phyloP scores from a whole-genome alignment of 805 yeast genomes.

The Kregervanrija fluxuum region DNA sequence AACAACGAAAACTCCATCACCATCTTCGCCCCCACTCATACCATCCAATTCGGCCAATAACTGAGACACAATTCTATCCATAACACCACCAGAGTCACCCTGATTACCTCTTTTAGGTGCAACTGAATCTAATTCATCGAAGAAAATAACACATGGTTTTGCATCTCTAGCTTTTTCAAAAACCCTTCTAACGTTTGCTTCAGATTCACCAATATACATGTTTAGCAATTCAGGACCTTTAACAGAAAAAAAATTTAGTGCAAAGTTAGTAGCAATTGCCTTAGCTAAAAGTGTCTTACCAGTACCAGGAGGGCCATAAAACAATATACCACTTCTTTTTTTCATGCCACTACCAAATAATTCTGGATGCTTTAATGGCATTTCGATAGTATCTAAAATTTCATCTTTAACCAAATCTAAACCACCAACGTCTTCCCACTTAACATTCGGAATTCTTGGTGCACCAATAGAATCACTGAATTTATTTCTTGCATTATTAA shows the following conservation, averaged over 20 bases:
- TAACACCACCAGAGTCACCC: conserved; percentile 98
- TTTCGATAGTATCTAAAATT: conserved; percentile 89
- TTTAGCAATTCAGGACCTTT: conserved; percentile 95
- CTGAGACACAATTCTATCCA: conserved; percentile 97
- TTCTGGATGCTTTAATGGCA: conserved; percentile 92
- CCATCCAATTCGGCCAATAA: conserved; percentile 93
- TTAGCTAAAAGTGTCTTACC: conserved; percentile 95
- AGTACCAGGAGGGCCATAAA: conserved; percentile 98
- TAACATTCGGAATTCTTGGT: conserved; percentile 89
- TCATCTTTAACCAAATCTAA: conserved; percentile 85
- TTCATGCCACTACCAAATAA: conserved; percentile 83
- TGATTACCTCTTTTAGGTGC: conserved; percentile 98
- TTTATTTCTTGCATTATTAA: conserved; percentile 75
- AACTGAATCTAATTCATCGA: conserved; percentile 95
- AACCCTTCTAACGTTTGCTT: conserved; percentile 91
- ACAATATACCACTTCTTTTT: conserved; percentile 87
- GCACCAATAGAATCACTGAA: conserved; percentile 95
- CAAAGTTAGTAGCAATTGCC: conserved; percentile 94
- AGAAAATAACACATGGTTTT: conserved; percentile 93
- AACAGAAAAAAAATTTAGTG: conserved; percentile 89
- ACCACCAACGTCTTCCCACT: conserved; percentile 98
- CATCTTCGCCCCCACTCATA: conserved; percentile 74
- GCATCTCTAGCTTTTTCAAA: conserved; percentile 95
- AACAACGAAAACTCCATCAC: conserved; percentile 91
- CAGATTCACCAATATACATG: conserved; percentile 98